Percentiles rank a stretch among this genome's conserved stretches.
Evolutionary conservation across 169 alveolate species (phyloP).

Genomic region (Plasmodium relictum): DNA sequence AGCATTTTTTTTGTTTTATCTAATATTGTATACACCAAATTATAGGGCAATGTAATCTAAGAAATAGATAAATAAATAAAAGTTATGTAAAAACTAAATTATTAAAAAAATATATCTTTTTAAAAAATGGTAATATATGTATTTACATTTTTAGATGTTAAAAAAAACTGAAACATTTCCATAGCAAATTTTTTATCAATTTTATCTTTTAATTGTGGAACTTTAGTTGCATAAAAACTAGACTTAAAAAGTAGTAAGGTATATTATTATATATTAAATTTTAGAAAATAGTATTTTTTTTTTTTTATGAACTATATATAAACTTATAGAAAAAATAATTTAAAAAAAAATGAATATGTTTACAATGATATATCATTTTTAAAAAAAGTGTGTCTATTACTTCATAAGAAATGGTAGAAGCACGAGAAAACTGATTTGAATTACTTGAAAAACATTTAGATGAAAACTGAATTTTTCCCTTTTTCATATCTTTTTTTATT

Average conservation of each 20-base stretch:
- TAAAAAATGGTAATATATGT: neutral
- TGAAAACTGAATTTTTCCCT: slow-evolving; percentile 36
- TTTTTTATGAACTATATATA: no score
- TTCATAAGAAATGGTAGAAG: slow-evolving; percentile 50
- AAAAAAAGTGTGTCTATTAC: slow-evolving; percentile 1
- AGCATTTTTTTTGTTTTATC: slow-evolving; percentile 55
- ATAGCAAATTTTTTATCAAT: slow-evolving; percentile 42
- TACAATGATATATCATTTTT: neutral
- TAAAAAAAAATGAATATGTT: no score
- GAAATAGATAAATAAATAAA: neutral
- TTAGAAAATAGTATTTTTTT: no score
- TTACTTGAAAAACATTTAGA: slow-evolving; percentile 55
- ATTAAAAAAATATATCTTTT: neutral
- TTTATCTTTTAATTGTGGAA: slow-evolving; percentile 56
- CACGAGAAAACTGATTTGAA: slow-evolving; percentile 50
- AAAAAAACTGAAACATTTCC: slow-evolving; percentile 41
- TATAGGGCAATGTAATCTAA: slow-evolving; percentile 34
- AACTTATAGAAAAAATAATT: no score
- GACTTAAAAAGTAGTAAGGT: slow-evolving; percentile 10
- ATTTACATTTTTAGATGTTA: slow-evolving; percentile 47
- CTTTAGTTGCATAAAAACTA: slow-evolving; percentile 12
- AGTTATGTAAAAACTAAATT: neutral
- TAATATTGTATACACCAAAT: slow-evolving; percentile 27
- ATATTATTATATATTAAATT: no score
- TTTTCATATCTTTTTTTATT: slow-evolving; percentile 45